Evolutionary conservation across 345 rosid species (phyloP), one percentile per base, ranked within the genome.

Genomic region (Populus tremula): DNA sequence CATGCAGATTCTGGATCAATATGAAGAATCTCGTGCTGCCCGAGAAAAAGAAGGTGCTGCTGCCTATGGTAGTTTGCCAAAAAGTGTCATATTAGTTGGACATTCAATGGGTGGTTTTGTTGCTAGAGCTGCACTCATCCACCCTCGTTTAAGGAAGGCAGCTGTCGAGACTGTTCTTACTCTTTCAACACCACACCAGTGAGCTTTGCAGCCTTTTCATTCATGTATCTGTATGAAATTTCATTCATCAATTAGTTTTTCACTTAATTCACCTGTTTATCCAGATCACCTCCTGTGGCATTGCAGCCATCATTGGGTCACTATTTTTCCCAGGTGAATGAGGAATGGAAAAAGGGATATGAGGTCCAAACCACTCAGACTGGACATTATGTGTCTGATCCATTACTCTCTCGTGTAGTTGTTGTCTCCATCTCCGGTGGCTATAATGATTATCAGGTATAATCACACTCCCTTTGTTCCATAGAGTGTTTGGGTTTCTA

Each of bases 41-140:
- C 87, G 90, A 85, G 89, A 87, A 79, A 91, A 80, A 76, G 97
- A 93, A 82, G 92, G 97, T 71, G 91, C 92, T 59, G 94, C 94
- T 47, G 73, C 81, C 31, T 87, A 91, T 69, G 87, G 88, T 77
- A 88, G 73, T 71, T 78, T 90, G 87, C 99, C 99, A 41, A 85
- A 79, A 74, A 91, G 85, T 88, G 98, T 96, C 77, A 92, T 96
- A 80, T 86, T 96, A 88, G 93, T 96, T 83, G 99, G 98, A 67
- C 99, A 96, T 84, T 96, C 99, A 71, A 92, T 96, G 94, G 99
- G 99, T 82, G 99, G 99, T 74, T 93, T 96, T 86, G 98, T 96
- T 84, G 97, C 99, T 78, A 91, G 99, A 90, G 98, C 99, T 79
- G 98, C 97, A 77, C 85, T 89, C 6, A 81, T 92, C 78, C 98